A percentile compares a stretch with the other conserved stretches of the same genome.
Evolutionary conservation across 192 early-diverging fungal species (phyloP).

Genomic region (Dissophora ornata): DNA sequence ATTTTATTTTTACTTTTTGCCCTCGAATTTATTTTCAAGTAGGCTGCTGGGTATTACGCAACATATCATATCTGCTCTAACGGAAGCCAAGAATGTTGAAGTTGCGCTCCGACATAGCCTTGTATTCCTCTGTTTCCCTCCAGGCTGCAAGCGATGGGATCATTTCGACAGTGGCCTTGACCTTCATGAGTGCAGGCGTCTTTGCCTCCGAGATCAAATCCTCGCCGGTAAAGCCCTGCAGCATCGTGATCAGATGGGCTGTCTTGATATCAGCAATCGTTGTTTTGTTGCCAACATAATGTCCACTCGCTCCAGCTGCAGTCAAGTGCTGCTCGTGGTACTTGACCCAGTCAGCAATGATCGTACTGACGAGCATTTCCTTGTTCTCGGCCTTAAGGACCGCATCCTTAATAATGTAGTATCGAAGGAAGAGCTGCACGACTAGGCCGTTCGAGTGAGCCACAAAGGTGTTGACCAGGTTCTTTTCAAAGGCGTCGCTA

Average conservation of each 20-base stretch:
- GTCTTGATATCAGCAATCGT: constrained; percentile 55
- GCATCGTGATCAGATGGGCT: not conserved
- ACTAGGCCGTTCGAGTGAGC: constrained; percentile 17
- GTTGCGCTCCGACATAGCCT: constrained; percentile 5
- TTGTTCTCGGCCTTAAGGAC: constrained; percentile 16
- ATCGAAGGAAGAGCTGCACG: constrained; percentile 1
- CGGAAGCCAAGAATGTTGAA: constrained; percentile 1
- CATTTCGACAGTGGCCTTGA: constrained; percentile 5
- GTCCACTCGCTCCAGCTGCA: constrained; percentile 48
- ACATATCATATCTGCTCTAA: no score
- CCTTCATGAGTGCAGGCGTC: constrained; percentile 27
- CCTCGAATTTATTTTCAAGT: no score
- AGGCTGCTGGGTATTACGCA: no score
- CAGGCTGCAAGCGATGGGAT: constrained; percentile 7
- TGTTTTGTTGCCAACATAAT: constrained; percentile 58
- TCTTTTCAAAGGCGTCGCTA: constrained; percentile 28
- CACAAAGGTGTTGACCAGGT: constrained; percentile 38
- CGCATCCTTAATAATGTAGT: constrained; percentile 14
- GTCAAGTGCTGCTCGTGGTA: constrained; percentile 34
- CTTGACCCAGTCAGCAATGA: constrained; percentile 12
- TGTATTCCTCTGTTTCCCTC: constrained; percentile 21
- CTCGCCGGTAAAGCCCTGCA: constrained; percentile 2
- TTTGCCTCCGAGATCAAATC: constrained; percentile 11
- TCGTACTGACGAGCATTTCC: not conserved
- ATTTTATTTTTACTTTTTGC: no score